Evolutionary conservation across 495 filamentous ascomycete genomes (phyloP).

Genomic region (Aspergillus incahuasiensis): DNA sequence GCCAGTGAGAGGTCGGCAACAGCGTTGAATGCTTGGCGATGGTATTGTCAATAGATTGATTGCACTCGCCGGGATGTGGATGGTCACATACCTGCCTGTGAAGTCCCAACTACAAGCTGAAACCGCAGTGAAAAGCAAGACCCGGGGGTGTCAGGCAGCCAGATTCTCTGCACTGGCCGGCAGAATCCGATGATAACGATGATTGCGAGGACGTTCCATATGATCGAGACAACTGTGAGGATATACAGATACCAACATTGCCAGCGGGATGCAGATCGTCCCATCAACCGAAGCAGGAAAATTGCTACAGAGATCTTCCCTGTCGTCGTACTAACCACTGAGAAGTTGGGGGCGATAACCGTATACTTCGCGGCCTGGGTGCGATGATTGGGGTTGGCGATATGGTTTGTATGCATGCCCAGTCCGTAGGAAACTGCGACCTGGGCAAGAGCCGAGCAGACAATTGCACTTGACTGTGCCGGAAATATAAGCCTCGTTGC

Average conservation of each 20-base stretch:
- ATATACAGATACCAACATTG: constrained; percentile 12
- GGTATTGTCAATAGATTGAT: background rate
- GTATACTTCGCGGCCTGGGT: constrained; percentile 13
- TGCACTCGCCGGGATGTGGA: background rate
- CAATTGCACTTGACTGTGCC: constrained; percentile 4
- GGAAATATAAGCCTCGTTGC: background rate
- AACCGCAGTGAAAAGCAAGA: constrained; percentile 6
- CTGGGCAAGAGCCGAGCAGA: constrained; percentile 10
- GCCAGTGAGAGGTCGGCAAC: constrained; percentile 5
- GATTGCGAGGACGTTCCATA: constrained; percentile 7
- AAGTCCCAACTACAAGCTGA: constrained; percentile 5
- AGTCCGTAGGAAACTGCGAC: constrained; percentile 12
- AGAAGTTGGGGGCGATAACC: constrained; percentile 13
- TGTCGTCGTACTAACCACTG: constrained; percentile 13
- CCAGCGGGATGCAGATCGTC: background rate
- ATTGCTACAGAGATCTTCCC: constrained; percentile 12
- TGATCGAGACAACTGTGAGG: constrained; percentile 5
- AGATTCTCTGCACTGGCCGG: constrained; percentile 9
- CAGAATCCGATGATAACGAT: constrained; percentile 13
- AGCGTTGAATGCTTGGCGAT: constrained; percentile 4
- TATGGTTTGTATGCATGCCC: constrained; percentile 5
- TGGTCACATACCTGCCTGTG: constrained; percentile 4
- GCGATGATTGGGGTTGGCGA: background rate
- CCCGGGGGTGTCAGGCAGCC: constrained; percentile 2
- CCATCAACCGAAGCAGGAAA: constrained; percentile 14